Evolutionary conservation across 2,329 filamentous ascomycete genomes (phyloP).

Genomic region (Talaromyces sp.): DNA sequence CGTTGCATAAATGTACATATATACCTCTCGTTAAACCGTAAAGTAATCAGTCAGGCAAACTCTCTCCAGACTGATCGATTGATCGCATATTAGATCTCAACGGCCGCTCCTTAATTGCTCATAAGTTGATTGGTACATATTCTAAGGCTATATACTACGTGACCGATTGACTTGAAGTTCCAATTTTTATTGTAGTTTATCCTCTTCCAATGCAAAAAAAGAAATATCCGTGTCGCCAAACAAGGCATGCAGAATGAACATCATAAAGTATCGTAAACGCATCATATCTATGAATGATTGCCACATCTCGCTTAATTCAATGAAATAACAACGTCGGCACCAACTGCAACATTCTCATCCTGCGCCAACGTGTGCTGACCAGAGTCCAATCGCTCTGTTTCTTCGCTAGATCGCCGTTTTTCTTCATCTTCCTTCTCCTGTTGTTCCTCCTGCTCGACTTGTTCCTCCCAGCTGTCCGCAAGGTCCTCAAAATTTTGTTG

Average conservation of each 20-base stretch:
- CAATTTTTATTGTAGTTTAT: too few relatives aligned
- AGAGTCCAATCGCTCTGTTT: slow-evolving; percentile 1
- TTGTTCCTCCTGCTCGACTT: slow-evolving; percentile 45
- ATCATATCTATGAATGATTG: neutral
- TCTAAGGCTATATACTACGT: neutral
- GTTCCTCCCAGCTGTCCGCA: slow-evolving; percentile 50
- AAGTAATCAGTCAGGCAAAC: neutral
- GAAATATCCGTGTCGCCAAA: neutral
- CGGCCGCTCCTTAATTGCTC: neutral
- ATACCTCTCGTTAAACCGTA: neutral
- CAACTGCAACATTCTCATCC: neutral
- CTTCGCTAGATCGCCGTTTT: slow-evolving; percentile 12
- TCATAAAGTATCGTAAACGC: neutral
- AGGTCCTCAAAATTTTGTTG: slow-evolving; percentile 31
- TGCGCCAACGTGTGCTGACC: neutral
- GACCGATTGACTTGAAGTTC: neutral
- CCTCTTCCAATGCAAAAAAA: neutral
- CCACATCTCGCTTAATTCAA: neutral
- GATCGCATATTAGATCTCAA: neutral
- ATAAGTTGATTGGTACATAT: neutral
- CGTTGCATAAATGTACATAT: neutral
- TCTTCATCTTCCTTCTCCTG: slow-evolving; percentile 23
- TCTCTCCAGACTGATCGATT: neutral
- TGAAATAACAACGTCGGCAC: neutral
- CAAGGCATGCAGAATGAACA: neutral